Percentiles rank a stretch among this genome's conserved stretches.
Conservation (phyloP, 495 filamentous ascomycete species). For the Podospora bellae-mahoneyi region DNA sequence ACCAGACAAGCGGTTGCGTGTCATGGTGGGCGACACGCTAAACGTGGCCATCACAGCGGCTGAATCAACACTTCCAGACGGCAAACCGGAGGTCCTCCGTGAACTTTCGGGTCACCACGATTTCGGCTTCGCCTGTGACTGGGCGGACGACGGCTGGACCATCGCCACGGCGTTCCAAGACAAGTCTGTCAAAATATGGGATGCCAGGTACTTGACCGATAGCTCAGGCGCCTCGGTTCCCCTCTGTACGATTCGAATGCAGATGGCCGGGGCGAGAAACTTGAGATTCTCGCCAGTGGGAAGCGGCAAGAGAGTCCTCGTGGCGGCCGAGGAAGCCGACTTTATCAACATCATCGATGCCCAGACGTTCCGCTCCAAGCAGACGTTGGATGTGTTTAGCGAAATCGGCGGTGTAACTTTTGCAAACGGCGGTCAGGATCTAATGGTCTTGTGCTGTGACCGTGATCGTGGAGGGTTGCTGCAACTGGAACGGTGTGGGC, state of each 20-base stretch:
- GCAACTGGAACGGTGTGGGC: slow-evolving; percentile 61
- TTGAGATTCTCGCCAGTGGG: slow-evolving; percentile 80
- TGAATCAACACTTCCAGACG: slow-evolving; percentile 34
- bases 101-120: slow-evolving; percentile 69
- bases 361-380: slow-evolving; percentile 59
- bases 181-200: slow-evolving; percentile 78
- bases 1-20: slow-evolving; percentile 74
- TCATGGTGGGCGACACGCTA: slow-evolving; percentile 59
- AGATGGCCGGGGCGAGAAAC: slow-evolving; percentile 74
- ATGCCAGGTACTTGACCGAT: slow-evolving; percentile 68
- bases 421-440: slow-evolving; percentile 63
- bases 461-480: slow-evolving; percentile 73
- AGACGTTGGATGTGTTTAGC: slow-evolving; percentile 82
- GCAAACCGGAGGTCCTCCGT: slow-evolving; percentile 42
- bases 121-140: slow-evolving; percentile 85
- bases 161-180: slow-evolving; percentile 93
- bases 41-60: slow-evolving; percentile 50
- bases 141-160: slow-evolving; percentile 83
- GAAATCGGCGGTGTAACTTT: slow-evolving; percentile 77
- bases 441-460: slow-evolving; percentile 76
- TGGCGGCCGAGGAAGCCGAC: slow-evolving; percentile 82
- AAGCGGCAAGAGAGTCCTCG: slow-evolving; percentile 66
- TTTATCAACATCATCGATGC: slow-evolving; percentile 76
- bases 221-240: slow-evolving; percentile 41
- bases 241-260: slow-evolving; percentile 63